Conservation (phyloP, 257 asterid genomes). For the Echites panduratus region DNA sequence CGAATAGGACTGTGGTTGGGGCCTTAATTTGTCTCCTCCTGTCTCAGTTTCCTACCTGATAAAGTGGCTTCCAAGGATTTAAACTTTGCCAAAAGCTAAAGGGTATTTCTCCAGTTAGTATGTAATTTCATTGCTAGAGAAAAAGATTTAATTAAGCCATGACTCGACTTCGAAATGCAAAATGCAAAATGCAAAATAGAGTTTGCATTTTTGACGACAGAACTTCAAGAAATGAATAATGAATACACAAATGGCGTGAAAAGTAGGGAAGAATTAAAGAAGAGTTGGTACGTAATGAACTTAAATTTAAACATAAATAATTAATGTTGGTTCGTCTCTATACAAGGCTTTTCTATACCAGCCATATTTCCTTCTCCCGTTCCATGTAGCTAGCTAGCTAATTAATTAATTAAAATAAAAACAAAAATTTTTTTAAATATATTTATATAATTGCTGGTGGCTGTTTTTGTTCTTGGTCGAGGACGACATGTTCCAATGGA, state of each 20-base stretch:
- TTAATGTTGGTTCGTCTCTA: conserved; percentile 9
- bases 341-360: conserved; percentile 9
- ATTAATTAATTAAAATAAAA: not conserved
- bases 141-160: not conserved
- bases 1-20: not conserved
- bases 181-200: too few species aligned
- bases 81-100: not conserved
- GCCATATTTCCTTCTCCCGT: not conserved
- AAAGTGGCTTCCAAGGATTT: not conserved
- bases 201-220: too few species aligned
- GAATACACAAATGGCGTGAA: not conserved
- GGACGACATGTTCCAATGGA: conserved; percentile 22
- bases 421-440: not conserved
- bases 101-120: not conserved
- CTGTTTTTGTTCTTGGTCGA: conserved; percentile 1
- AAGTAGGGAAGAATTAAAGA: not conserved
- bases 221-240: not conserved
- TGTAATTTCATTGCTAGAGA: too few species aligned
- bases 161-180: too few species aligned
- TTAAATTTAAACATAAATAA: not conserved
- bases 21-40: not conserved
- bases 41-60: not conserved
- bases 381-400: not conserved
- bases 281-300: not conserved
- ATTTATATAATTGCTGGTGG: not conserved